Evolutionary conservation across 345 rosid species (phyloP), one percentile per base, ranked within the genome.

Genomic region (Euphorbia pulcherrima): DNA sequence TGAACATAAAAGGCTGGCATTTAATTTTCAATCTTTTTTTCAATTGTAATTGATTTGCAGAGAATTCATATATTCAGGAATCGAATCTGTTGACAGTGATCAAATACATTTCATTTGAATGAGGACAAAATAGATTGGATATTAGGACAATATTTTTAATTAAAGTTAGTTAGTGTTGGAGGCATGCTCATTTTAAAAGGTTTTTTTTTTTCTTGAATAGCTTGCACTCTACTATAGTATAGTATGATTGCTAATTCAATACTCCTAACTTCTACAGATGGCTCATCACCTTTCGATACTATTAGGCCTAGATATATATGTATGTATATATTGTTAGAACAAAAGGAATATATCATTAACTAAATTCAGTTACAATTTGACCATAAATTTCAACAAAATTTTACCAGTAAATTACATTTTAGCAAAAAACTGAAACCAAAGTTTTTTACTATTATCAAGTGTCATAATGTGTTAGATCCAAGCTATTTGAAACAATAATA

Each of bases 1-100:
- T 24, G 76, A 65, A 75, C 82, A 78, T 17, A 52, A 54, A 78
- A 80, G 79, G 82, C 85, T 82, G 89, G 81, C 89, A 68, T 12
- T 64, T 48, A 29, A 47, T 53, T 68, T 63, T 77, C 67, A 62
- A 60, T 74, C n/a, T n/a, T n/a, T n/a, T n/a, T n/a, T n/a, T 63
- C 62, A 8, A 41, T 7, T 41, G 11, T 12, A 44, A 44, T 41
- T 41, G 47, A 20, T 53, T 6, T 16, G 6, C 40, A 47, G 26
- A 56, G 44, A 68, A 56, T 53, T 12, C 29, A 52, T 64, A 69
- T 33, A 33, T 33, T 2, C 50, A 56, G 62, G 62, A 11, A 40
- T 44, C 47, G 37, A 73, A 59, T 47, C 68, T 39, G 35, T 65
- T 70, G 74, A 74, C 65, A 65, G 41, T n/a, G 21, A 6, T 37